A percentile compares a stretch with the other conserved stretches of the same genome.
phyloP scores from a whole-genome alignment of 441 rosid species.

The Populus tomentosa region DNA sequence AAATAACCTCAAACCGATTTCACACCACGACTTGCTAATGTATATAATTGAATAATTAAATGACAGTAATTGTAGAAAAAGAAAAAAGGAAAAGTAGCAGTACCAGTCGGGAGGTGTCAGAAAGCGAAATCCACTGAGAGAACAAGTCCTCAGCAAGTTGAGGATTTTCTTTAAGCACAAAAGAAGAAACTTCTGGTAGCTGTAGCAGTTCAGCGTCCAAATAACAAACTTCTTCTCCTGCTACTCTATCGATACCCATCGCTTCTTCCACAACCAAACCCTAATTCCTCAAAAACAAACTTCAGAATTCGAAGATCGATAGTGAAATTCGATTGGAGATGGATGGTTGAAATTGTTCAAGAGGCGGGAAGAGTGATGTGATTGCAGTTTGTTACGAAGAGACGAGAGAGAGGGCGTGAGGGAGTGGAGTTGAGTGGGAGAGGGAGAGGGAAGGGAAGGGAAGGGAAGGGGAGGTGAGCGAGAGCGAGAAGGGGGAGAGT shows the following conservation, averaged over 20 bases:
- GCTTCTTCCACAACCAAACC: background rate
- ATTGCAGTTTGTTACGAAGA: background rate
- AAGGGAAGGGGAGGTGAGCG: background rate
- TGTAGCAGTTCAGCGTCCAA: slow-evolving; percentile 68
- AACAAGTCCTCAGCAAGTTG: slow-evolving; percentile 55
- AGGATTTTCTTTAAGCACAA: slow-evolving; percentile 47
- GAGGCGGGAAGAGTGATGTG: background rate
- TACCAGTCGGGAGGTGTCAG: slow-evolving; percentile 63
- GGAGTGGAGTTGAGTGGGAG: background rate
- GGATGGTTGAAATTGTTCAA: background rate
- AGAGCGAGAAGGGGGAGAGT: background rate
- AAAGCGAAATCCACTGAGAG: slow-evolving; percentile 86
- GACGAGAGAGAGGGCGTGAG: background rate
- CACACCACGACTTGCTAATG: background rate
- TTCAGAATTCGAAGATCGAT: background rate
- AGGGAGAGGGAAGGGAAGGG: too few relatives aligned
- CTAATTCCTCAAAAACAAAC: background rate
- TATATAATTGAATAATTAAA: too few relatives aligned
- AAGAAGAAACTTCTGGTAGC: slow-evolving; percentile 63
- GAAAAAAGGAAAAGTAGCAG: background rate
- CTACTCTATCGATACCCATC: slow-evolving; percentile 40
- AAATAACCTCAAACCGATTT: background rate
- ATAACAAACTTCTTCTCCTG: slow-evolving; percentile 27
- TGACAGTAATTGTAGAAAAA: background rate
- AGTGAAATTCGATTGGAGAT: background rate